Percentiles rank a stretch among this genome's conserved stretches.
These are phyloP conservation scores for Boletellus sp. DNA, from an alignment of 768 basidiomycete genomes.

Conservation along the genomic window DNA sequence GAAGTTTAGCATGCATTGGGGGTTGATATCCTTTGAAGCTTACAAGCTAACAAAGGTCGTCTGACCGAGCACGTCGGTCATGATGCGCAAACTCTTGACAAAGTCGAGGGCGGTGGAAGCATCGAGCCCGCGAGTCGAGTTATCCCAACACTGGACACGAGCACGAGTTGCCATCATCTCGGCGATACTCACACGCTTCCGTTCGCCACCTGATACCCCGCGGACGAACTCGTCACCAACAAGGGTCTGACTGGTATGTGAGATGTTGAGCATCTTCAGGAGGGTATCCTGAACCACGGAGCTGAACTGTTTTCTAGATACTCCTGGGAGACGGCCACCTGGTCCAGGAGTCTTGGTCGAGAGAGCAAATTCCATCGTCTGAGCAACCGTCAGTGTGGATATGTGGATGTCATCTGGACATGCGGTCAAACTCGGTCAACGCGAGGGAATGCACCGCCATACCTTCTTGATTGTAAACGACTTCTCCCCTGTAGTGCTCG, in stretches of 20 bases:
- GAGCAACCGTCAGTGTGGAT: constrained; percentile 74
- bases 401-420: constrained; percentile 73
- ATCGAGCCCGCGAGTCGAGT: constrained; percentile 75
- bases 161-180: constrained; percentile 86
- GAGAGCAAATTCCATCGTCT: constrained; percentile 69
- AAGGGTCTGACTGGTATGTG: constrained; percentile 71
- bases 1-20: not conserved
- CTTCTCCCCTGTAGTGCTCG: constrained; percentile 74
- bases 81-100: constrained; percentile 68
- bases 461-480: constrained; percentile 78
- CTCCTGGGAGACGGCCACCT: constrained; percentile 64
- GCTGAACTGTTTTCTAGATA: constrained; percentile 58
- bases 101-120: constrained; percentile 90
- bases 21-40: constrained; percentile 21
- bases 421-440: not conserved
- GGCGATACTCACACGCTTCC: constrained; percentile 78
- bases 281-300: constrained; percentile 56
- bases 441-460: not conserved
- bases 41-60: constrained; percentile 78
- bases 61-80: constrained; percentile 80
- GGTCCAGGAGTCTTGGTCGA: constrained; percentile 76
- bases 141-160: constrained; percentile 80
- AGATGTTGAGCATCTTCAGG: constrained; percentile 78
- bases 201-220: constrained; percentile 76
- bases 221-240: constrained; percentile 87